Base-by-base conservation (phyloP, 225 moss, liverwort and hornwort genomes). In the Takakia lepidozioides region DNA sequence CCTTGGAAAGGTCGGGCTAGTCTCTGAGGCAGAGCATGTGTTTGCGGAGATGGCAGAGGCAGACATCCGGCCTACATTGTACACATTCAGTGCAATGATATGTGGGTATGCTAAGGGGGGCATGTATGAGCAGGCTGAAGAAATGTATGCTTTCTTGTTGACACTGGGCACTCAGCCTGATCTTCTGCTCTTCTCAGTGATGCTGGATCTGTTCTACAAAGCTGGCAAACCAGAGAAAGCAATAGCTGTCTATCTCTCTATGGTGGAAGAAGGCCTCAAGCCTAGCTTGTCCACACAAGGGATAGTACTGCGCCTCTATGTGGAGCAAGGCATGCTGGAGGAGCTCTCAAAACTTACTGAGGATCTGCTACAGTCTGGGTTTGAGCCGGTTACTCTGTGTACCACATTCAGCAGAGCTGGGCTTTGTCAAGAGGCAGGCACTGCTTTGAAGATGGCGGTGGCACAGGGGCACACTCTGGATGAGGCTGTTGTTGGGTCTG, bases 151-250 rank as follows among this genome's bases (percentile, higher is more conserved):
- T 44, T 34, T 40, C 32, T 70, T 74, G 70, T 58, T 60, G 19
- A 46, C 45, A 32, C 27, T 49, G 5, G 66, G 70, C 14, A 57
- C 74, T 58, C 49, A 41, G 41, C 66, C 55, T 7, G 78, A 78
- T 28, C 62, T 56, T 42, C 61, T 66, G 19, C 66, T 70, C 19
- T 66, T 35, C 52, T 69, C 71, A 17, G 58, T 78, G 40, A 75
- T 69, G 71, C 53, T 72, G 19, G 72, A 74, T 55, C 59, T 78
- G 14, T 66, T 56, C 57, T 52, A 68, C 42, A 74, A 78, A 57
- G 56, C 60, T 40, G 57, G 70, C 20, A 63, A 64, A 45, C 42
- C 51, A 30, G 8, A 5, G 19, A 62, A 61, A 53, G 58, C 58
- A 23, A 51, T 65, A 17, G 49, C 66, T 9, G 56, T 70, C 19